Percentiles rank a stretch among this genome's conserved stretches.
Conservation (phyloP, 768 basidiomycete genomes). For the Ramaria sp. region DNA sequence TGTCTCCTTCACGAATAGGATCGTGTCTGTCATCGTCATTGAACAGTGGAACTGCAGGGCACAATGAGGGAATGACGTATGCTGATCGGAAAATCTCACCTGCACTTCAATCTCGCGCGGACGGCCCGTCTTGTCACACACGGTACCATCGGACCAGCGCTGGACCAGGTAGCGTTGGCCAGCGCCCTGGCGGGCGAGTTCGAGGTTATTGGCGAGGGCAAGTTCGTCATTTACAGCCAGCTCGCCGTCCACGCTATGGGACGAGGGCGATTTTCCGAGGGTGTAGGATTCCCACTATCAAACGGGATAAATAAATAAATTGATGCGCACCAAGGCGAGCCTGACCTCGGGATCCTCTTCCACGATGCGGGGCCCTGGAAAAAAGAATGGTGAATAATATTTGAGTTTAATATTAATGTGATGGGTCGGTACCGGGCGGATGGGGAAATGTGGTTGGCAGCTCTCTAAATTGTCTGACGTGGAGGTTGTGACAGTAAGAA, state of each 20-base stretch:
- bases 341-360: slow-evolving; percentile 76
- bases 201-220: slow-evolving; percentile 57
- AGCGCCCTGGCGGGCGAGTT: slow-evolving; percentile 52
- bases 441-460: slow-evolving; percentile 52
- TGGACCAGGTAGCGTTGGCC: slow-evolving; percentile 90
- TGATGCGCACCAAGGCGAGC: slow-evolving; percentile 13
- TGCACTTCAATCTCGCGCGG: slow-evolving; percentile 91
- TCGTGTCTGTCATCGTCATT: slow-evolving; percentile 85
- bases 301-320: slow-evolving; percentile 9
- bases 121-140: slow-evolving; percentile 86
- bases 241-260: slow-evolving; percentile 24
- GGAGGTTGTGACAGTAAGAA: slow-evolving; percentile 88
- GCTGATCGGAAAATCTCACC: slow-evolving; percentile 33
- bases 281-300: slow-evolving; percentile 68
- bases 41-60: slow-evolving; percentile 78
- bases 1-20: slow-evolving; percentile 86
- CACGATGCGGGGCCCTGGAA: slow-evolving; percentile 58
- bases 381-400: background rate
- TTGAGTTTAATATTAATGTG: background rate
- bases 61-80: slow-evolving; percentile 4
- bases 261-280: slow-evolving; percentile 58
- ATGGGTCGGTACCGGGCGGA: slow-evolving; percentile 41
- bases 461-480: slow-evolving; percentile 95
- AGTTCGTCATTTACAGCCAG: slow-evolving; percentile 55
- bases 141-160: slow-evolving; percentile 82